These are phyloP conservation scores for Cytospora leucostoma DNA, from an alignment of 2,329 filamentous ascomycete genomes.

Conservation along the genomic window DNA sequence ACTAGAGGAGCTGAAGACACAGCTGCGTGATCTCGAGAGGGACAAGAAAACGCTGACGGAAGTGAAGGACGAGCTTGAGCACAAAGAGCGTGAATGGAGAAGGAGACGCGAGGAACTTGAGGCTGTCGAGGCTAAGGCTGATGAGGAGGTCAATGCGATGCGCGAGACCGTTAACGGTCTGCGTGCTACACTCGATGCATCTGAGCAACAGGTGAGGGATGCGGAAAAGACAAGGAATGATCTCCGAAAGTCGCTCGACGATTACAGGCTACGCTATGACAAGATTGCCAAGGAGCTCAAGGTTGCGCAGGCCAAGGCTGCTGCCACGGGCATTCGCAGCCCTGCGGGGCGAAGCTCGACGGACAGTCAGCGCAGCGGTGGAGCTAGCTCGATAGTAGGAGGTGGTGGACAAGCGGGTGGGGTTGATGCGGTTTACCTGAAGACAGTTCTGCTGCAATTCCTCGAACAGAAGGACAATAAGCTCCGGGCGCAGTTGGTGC, in stretches of 20 bases:
- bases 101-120: conserved; percentile 76
- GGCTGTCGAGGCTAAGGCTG: conserved; percentile 65
- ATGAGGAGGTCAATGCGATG: conserved; percentile 74
- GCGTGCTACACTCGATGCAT: conserved; percentile 79
- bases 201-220: conserved; percentile 81
- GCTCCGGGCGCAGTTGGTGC: conserved; percentile 73
- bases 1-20: conserved; percentile 79
- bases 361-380: conserved; percentile 49
- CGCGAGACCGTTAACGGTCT: conserved; percentile 76
- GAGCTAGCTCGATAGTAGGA: conserved; percentile 29
- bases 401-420: conserved; percentile 27
- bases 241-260: conserved; percentile 73
- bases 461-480: conserved; percentile 78
- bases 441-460: conserved; percentile 80
- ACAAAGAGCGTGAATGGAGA: conserved; percentile 72
- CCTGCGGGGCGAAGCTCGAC: conserved; percentile 42
- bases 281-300: conserved; percentile 72
- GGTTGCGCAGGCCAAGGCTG: conserved; percentile 50
- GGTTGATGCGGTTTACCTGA: conserved; percentile 67
- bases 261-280: conserved; percentile 74
- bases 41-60: conserved; percentile 69
- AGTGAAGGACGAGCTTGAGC: conserved; percentile 77
- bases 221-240: conserved; percentile 80
- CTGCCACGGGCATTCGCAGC: conserved; percentile 37
- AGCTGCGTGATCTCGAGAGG: conserved; percentile 78